Evolutionary conservation across 768 basidiomycete species (phyloP), one percentile per base, ranked within the genome.

Genomic region (Cystoderma amianthinum): DNA sequence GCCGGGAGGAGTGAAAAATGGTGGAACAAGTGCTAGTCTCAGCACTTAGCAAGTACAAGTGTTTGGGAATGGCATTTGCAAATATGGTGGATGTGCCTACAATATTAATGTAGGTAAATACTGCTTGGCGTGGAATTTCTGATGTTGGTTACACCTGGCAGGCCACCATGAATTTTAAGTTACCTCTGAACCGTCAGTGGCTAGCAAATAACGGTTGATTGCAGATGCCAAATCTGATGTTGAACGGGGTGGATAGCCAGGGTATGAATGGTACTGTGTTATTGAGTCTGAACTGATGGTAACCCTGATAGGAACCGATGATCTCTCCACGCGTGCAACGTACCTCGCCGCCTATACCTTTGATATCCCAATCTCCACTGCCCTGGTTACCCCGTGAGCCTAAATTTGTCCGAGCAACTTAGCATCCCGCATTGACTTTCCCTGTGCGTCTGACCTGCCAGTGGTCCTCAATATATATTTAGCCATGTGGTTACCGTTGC

Each of bases 1-100:
- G 85, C 43, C 98, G 94, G 93, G 94, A 80, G 54, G 81, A 86
- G 45, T 80, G 94, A 17, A 77, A 92, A 23, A 61, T 82, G 21
- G 82, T n/a, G n/a, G n/a, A n/a, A n/a, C n/a, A n/a, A n/a, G n/a
- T n/a, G n/a, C n/a, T n/a, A n/a, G 64, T 2, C 54, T 83, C 35
- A 75, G 66, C 23, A 44, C 63, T 15, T 81, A 83, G 45, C 80
- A 82, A 50, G 62, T 82, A 56, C 78, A 80, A n/a, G 54, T 69
- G 64, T 41, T 50, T 82, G 85, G 48, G 76, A 89, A 18, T 76
- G 74, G 3, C 95, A 95, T 2, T 83, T 85, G 49, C 69, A 80
- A 36, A 88, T 98, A 57, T 87, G 94, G 50, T 92, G n/a, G n/a
- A n/a, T 9, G 49, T 49, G 57, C 0, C 48, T 67, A 2, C 61